These are phyloP conservation scores for Chrysanthemum makinoi DNA, from an alignment of 129 eudicot species.

Conservation along the genomic window DNA sequence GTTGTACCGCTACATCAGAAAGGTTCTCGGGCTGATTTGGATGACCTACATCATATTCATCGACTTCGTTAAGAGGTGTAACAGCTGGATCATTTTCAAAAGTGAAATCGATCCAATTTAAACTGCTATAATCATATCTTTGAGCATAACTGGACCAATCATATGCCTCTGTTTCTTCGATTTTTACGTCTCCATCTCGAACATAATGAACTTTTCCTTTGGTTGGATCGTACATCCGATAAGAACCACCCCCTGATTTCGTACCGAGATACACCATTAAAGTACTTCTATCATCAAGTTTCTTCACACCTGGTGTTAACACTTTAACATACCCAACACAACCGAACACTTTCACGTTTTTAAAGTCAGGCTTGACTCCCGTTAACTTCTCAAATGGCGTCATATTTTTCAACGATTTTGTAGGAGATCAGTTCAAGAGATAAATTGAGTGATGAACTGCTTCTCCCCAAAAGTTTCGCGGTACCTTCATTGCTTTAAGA, in stretches of 20 bases:
- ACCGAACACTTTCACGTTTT: background rate
- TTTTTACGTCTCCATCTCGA: background rate
- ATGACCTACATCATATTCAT: background rate
- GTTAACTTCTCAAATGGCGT: background rate
- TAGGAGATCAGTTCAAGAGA: background rate
- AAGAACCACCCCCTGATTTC: background rate
- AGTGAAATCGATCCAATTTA: background rate
- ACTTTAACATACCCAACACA: slow-evolving; percentile 2
- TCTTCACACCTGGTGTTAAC: background rate
- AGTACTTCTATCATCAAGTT: background rate
- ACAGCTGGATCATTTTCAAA: background rate
- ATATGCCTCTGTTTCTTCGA: background rate
- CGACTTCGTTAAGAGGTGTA: background rate
- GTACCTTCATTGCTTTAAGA: background rate
- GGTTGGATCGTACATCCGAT: background rate
- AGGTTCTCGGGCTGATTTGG: background rate
- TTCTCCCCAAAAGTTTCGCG: slow-evolving; percentile 10
- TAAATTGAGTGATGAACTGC: background rate
- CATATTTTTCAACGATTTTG: background rate
- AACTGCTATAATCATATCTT: background rate
- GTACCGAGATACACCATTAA: background rate
- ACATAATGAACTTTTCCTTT: background rate
- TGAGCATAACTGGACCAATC: background rate
- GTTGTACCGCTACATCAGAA: background rate
- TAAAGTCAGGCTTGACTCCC: background rate